Evolutionary conservation across 352 stramenopile genomes (phyloP).

Genomic region (Ochromonadaceae sp.): DNA sequence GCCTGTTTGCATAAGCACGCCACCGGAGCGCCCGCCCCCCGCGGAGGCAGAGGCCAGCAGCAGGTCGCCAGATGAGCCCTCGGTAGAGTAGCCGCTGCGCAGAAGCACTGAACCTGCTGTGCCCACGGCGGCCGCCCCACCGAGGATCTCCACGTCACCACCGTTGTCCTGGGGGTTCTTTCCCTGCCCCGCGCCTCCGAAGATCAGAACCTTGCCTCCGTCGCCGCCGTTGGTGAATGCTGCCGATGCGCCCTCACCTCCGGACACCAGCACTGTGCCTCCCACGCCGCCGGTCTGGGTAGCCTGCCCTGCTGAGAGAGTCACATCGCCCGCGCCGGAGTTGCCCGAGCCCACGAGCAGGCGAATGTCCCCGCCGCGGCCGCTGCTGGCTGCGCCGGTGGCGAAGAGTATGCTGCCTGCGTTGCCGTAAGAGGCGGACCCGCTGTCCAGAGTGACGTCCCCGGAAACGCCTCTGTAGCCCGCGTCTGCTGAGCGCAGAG

Average conservation of each 20-base stretch:
- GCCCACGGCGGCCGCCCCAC: not conserved
- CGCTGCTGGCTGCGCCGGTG: conserved; percentile 33
- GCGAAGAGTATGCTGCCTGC: conserved; percentile 36
- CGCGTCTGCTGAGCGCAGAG: conserved; percentile 36
- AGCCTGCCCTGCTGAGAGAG: conserved; percentile 31
- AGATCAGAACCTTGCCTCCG: conserved; percentile 60
- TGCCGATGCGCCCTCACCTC: conserved; percentile 35
- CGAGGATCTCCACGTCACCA: conserved; percentile 7
- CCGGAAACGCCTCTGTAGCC: conserved; percentile 34
- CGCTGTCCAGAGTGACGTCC: conserved; percentile 37
- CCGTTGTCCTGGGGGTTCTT: conserved; percentile 20
- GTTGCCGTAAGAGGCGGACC: conserved; percentile 30
- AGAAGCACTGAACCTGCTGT: conserved; percentile 1
- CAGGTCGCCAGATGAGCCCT: conserved; percentile 6
- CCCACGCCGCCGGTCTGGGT: conserved; percentile 29
- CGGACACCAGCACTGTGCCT: conserved; percentile 36
- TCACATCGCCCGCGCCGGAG: conserved; percentile 30
- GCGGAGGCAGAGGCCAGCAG: not conserved
- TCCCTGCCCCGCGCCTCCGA: conserved; percentile 56
- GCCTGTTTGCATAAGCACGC: conserved; percentile 34
- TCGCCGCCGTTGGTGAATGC: conserved; percentile 55
- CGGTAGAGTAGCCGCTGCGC: not conserved
- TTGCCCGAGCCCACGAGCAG: conserved; percentile 33
- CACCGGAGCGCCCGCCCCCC: conserved; percentile 37
- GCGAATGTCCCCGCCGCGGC: conserved; percentile 35